These are phyloP conservation scores for Aspergillus nanangensis DNA, from an alignment of 495 filamentous ascomycete species.

Conservation along the genomic window DNA sequence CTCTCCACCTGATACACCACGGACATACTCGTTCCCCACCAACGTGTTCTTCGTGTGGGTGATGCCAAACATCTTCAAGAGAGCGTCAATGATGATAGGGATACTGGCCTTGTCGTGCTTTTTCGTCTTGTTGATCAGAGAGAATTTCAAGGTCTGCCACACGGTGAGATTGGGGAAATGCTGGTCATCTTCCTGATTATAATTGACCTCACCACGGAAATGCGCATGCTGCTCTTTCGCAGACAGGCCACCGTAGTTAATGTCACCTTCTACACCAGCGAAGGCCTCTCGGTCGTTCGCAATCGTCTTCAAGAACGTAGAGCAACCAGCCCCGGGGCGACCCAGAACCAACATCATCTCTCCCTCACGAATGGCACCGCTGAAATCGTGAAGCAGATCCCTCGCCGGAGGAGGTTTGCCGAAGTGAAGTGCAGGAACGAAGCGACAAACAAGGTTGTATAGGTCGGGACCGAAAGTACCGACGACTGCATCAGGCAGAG, in stretches of 20 bases:
- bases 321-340: constrained; percentile 74
- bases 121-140: constrained; percentile 78
- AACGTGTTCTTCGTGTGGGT: constrained; percentile 75
- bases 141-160: constrained; percentile 77
- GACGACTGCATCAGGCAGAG: constrained; percentile 72
- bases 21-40: constrained; percentile 80
- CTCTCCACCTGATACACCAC: constrained; percentile 70
- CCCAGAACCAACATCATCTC: constrained; percentile 85
- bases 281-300: constrained; percentile 65
- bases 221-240: constrained; percentile 61
- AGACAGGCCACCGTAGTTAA: constrained; percentile 73
- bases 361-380: constrained; percentile 71
- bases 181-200: constrained; percentile 77
- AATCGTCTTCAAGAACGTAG: constrained; percentile 74
- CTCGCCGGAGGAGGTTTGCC: constrained; percentile 45
- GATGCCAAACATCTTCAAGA: constrained; percentile 74
- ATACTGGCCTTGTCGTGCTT: constrained; percentile 65
- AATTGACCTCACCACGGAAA: constrained; percentile 78
- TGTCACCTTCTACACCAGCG: constrained; percentile 64
- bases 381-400: constrained; percentile 71
- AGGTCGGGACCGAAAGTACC: constrained; percentile 83
- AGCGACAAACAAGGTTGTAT: constrained; percentile 61
- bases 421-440: constrained; percentile 59
- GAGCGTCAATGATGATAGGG: constrained; percentile 57
- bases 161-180: constrained; percentile 78